Conservation (phyloP, 78 protist genomes). For the Dictyostelium purpureum region DNA sequence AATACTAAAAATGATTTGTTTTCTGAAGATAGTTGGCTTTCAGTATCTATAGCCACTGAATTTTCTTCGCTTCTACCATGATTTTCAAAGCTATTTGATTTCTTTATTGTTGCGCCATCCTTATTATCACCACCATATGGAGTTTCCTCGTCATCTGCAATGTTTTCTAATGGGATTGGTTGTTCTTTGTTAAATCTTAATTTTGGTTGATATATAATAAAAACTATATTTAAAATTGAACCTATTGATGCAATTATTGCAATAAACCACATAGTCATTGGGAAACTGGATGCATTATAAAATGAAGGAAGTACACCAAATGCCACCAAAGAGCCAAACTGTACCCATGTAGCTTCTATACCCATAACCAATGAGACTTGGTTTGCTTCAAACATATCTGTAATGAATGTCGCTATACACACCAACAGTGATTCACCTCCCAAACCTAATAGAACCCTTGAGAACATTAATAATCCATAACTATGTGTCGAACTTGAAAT, state of each 20-base stretch:
- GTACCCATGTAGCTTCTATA: constrained; percentile 46
- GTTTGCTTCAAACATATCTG: not conserved
- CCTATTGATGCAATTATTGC: not conserved
- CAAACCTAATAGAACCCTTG: constrained; percentile 42
- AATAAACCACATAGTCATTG: constrained; percentile 29
- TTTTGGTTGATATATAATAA: not conserved
- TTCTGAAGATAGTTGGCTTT: too few relatives aligned
- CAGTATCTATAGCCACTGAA: not conserved
- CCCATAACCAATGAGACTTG: constrained; percentile 26
- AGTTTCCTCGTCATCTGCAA: not conserved
- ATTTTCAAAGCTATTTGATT: too few relatives aligned
- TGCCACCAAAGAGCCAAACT: constrained; percentile 31
- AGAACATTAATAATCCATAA: constrained; percentile 15
- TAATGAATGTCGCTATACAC: constrained; percentile 22
- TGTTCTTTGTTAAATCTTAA: not conserved
- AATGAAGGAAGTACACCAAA: constrained; percentile 40
- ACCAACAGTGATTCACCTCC: constrained; percentile 62
- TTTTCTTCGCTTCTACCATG: not conserved
- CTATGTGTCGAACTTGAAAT: not conserved
- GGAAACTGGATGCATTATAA: not conserved
- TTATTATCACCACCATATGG: not conserved
- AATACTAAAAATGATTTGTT: not conserved
- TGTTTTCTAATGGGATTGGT: not conserved
- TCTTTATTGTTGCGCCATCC: not conserved
- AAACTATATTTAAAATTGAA: constrained; percentile 20